Evolutionary conservation across 441 rosid genomes (phyloP).

Genomic region (Populus tomentosa): DNA sequence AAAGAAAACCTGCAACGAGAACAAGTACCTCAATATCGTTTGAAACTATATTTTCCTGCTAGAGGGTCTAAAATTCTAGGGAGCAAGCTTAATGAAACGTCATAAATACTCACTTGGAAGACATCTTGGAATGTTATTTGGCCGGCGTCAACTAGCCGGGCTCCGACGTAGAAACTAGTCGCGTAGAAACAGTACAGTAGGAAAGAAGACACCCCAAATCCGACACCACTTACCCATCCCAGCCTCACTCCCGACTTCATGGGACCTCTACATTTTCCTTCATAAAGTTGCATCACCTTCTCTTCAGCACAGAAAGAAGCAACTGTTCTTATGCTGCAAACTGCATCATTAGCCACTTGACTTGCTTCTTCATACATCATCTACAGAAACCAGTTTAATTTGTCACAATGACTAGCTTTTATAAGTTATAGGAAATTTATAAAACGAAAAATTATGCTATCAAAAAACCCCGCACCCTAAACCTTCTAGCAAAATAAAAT

Average conservation of each 20-base stretch:
- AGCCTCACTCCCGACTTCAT: conserved; percentile 50
- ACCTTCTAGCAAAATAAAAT: too few relatives aligned
- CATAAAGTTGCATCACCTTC: conserved; percentile 56
- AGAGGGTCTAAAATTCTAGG: not conserved
- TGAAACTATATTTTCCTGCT: not conserved
- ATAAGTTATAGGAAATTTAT: not conserved
- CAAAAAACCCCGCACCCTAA: too few relatives aligned
- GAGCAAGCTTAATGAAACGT: not conserved
- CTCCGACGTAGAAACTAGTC: conserved; percentile 63
- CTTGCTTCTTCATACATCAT: conserved; percentile 79
- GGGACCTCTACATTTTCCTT: conserved; percentile 58
- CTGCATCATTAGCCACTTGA: conserved; percentile 74
- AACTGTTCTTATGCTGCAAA: conserved; percentile 73
- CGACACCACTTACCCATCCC: conserved; percentile 58
- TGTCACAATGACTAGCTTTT: not conserved
- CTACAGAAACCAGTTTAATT: conserved; percentile 24
- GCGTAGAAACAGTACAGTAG: conserved; percentile 47
- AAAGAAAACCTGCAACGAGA: conserved; percentile 61
- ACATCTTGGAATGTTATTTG: conserved; percentile 45
- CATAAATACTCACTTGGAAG: conserved; percentile 37
- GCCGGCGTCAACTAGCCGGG: conserved; percentile 47
- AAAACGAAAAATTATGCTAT: too few relatives aligned
- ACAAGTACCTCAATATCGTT: not conserved
- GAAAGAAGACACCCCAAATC: conserved; percentile 54
- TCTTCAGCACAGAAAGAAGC: conserved; percentile 77